Evolutionary conservation across 495 filamentous ascomycete genomes (phyloP).

Genomic region (Talaromyces nanjingensis): DNA sequence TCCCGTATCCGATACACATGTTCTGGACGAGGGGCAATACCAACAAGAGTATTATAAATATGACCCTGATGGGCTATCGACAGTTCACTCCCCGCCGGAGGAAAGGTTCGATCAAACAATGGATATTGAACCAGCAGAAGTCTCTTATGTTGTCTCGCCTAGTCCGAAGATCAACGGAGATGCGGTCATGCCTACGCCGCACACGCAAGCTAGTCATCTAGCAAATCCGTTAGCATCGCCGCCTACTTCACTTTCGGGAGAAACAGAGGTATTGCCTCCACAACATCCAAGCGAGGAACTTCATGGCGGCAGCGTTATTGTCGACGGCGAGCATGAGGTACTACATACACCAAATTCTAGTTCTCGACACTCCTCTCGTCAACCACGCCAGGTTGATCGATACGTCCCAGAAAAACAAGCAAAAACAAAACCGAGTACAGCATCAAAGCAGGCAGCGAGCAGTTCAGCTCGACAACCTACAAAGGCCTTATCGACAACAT

Average conservation of each 20-base stretch:
- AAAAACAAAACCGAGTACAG: constrained; percentile 21
- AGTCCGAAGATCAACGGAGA: constrained; percentile 24
- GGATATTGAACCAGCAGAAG: constrained; percentile 9
- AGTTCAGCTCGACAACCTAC: constrained; percentile 9
- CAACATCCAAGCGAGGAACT: constrained; percentile 15
- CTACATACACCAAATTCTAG: constrained; percentile 40
- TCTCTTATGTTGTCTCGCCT: constrained; percentile 34
- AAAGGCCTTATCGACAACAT: constrained; percentile 26
- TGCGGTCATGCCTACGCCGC: constrained; percentile 8
- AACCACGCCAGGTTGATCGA: constrained; percentile 39
- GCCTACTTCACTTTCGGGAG: constrained; percentile 44
- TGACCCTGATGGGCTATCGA: constrained; percentile 1
- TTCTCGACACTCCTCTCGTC: constrained; percentile 44
- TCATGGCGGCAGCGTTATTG: constrained; percentile 15
- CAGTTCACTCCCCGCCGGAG: constrained; percentile 8
- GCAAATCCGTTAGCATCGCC: constrained; percentile 39
- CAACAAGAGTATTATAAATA: neutral
- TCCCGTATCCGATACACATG: neutral
- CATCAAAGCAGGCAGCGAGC: constrained; percentile 17
- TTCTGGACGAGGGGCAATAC: neutral
- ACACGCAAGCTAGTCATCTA: constrained; percentile 19
- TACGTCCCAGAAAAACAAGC: constrained; percentile 33
- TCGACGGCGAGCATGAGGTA: constrained; percentile 29
- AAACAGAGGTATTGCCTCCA: constrained; percentile 32
- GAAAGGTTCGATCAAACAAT: neutral